Conservation (phyloP, 495 filamentous ascomycete species). For the Aspergillus coremiiformis region DNA sequence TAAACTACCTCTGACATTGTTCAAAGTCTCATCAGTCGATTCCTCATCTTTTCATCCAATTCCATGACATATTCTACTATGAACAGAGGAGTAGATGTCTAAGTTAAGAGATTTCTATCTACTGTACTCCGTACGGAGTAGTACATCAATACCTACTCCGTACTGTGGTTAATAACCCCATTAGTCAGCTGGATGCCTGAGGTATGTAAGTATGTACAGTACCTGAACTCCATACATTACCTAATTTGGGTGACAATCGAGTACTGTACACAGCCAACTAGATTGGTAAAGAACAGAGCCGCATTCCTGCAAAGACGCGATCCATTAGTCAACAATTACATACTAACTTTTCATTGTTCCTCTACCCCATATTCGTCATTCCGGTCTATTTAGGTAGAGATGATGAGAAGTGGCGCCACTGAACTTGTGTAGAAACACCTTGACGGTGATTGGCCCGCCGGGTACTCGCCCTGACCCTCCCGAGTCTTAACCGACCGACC, state of each 20-base stretch:
- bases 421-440: conserved; percentile 36
- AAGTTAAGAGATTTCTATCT: no score
- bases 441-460: conserved; percentile 33
- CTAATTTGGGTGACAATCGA: no score
- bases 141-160: no score
- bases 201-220: no score
- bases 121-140: no score
- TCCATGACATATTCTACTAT: no score
- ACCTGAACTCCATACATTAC: no score
- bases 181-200: not conserved
- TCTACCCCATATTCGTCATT: not conserved
- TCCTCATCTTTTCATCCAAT: no score
- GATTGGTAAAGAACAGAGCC: not conserved
- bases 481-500: no score
- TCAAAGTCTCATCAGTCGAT: not conserved
- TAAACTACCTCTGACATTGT: not conserved
- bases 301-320: not conserved
- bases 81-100: no score
- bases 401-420: conserved; percentile 29
- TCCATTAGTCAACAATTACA: not conserved
- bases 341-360: no score
- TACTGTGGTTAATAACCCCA: not conserved
- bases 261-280: no score
- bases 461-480: conserved; percentile 4
- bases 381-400: not conserved